Percentiles rank a stretch among this genome's conserved stretches.
Conservation (phyloP, 495 filamentous ascomycete species). For the Aspergillus hancockii region DNA sequence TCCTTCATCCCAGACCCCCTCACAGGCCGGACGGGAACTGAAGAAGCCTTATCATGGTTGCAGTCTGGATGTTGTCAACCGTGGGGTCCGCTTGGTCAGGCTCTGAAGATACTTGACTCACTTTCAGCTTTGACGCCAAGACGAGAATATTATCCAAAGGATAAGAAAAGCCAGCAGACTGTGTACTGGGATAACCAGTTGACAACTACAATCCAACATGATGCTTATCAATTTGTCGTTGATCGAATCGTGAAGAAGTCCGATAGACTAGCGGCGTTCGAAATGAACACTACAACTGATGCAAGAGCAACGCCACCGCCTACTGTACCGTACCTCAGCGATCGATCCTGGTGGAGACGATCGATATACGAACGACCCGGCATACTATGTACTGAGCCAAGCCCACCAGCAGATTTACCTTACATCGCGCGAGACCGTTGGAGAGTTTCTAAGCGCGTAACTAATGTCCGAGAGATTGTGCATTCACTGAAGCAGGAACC, state of each 20-base stretch:
- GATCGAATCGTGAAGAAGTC: slow-evolving; percentile 44
- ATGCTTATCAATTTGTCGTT: slow-evolving; percentile 42
- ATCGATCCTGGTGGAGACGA: slow-evolving; percentile 34
- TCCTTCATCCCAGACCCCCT: slow-evolving; percentile 57
- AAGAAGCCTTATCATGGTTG: slow-evolving; percentile 54
- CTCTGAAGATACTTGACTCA: slow-evolving; percentile 34
- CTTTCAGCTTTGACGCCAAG: slow-evolving; percentile 55
- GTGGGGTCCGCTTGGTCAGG: slow-evolving; percentile 39
- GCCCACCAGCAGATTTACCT: slow-evolving; percentile 2
- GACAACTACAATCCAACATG: slow-evolving; percentile 54
- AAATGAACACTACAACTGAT: neutral
- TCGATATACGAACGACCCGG: slow-evolving; percentile 39
- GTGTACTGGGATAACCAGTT: slow-evolving; percentile 46
- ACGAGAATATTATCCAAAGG: slow-evolving; percentile 57
- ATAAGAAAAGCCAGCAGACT: slow-evolving; percentile 49
- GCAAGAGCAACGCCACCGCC: neutral
- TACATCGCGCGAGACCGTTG: slow-evolving; percentile 19
- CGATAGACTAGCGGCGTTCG: slow-evolving; percentile 26
- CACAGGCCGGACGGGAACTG: slow-evolving; percentile 59
- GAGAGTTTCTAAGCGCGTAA: neutral
- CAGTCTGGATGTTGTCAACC: slow-evolving; percentile 49
- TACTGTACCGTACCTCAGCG: neutral
- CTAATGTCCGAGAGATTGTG: slow-evolving; percentile 32
- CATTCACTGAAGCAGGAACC: slow-evolving; percentile 29
- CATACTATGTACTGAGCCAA: neutral